Evolutionary conservation across 83 land plant species (phyloP), one percentile per base, ranked within the genome.

Genomic region (Diphasiastrum complanatum): DNA sequence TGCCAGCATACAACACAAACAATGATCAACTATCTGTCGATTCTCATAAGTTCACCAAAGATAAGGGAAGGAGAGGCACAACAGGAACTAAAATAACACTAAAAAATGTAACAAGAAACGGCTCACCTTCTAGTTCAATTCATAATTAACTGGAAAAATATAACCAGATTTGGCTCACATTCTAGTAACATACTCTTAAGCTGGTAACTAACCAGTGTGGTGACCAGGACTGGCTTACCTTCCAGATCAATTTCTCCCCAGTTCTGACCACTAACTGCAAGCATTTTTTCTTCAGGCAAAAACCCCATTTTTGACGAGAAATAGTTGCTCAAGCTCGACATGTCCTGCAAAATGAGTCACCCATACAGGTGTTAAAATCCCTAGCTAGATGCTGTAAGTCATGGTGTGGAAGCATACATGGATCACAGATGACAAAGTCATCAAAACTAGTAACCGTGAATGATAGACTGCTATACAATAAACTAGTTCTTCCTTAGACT

Each of bases 261-360:
- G 45, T 87, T 87, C 30, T 74, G 80, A 6, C 92, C 92, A 73
- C 88, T 87, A 33, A 87, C 70, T 35, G 92, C 83, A 57, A 87
- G 79, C 11, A 84, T 85, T 53, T 83, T 83, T 60, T 86, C 87
- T 40, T 83, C 87, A 58, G 86, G 80, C 41, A 76, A 76, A 36
- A 81, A 40, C 18, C 89, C 92, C 68, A 65, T 67, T 23, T 58
- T 63, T 35, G 47, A 70, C 51, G 75, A 75, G 45, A 87, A 65
- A 58, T 76, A 87, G 30, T 25, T 79, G 31, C 74, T 76, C 66
- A 87, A 72, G 61, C 45, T 84, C 24, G 64, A 58, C 35, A 87
- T 77, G 61, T 87, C 92, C 92, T 87, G 57, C 55, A 60, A 27
- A n/a, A n/a, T n/a, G n/a, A n/a, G n/a, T n/a, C n/a, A n/a, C n/a